Base-by-base conservation (phyloP, 257 asterid genomes). In the Coffea canephora region DNA sequence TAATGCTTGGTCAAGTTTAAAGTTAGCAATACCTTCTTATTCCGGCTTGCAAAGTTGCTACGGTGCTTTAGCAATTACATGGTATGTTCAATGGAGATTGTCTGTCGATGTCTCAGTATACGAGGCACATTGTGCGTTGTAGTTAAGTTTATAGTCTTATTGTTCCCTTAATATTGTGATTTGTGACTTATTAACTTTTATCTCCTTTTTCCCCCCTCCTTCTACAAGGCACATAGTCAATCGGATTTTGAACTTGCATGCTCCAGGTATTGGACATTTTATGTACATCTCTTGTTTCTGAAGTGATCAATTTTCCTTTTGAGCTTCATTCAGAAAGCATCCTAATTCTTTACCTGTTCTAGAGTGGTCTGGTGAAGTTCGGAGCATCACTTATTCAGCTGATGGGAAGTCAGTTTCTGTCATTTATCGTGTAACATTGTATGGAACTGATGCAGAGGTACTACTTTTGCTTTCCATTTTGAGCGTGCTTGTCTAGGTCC, bases 371-470 rank as follows among this genome's bases (percentile, higher is more conserved):
- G 98, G 97, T 25, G 96, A 95, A 79, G 96, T 90, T 54, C 97
- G 96, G 43, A 89, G 88, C 92, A 85, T 94, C 81, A 89, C 86
- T 72, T 88, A 91, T 84, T 91, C 97, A 19, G 85, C 92, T 82
- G 93, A 90, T 85, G 97, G 92, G 67, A 89, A 88, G 75, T 87
- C 89, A 4, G 94, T 94, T 8, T 89, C 97, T 23, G 90, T 94
- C 69, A 92, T 91, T 79, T 94, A 94, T 75, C 97, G 97, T 43
- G 93, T 94, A 8, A 95, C 95, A 34, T 87, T 95, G 48, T 93
- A 93, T 83, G 98, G 98, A 80, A 91, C 94, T 78, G 98, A 91
- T 85, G 96, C 98, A 9, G 98, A 95, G 98, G 98, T 92, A 89
- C 80, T 43, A 45, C 36, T n/a, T 61, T 67, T 18, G 72, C 23